These are phyloP conservation scores for Fusarium concolor DNA, from an alignment of 2,329 filamentous ascomycete genomes.

Conservation along the genomic window DNA sequence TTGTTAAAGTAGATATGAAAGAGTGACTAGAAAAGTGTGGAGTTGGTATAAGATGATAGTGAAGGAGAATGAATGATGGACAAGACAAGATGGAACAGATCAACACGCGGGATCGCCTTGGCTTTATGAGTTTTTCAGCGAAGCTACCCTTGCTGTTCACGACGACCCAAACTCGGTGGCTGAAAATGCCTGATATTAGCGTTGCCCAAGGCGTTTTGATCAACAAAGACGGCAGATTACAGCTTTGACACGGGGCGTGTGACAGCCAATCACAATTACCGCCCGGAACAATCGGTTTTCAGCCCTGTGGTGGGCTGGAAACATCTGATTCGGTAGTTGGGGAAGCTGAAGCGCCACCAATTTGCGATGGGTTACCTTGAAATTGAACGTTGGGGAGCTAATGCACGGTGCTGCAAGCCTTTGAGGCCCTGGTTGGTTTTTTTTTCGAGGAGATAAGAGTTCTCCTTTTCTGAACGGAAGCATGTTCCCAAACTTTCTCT, in stretches of 20 bases:
- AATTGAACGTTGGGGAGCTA: conserved; percentile 17
- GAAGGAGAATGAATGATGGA: conserved; percentile 12
- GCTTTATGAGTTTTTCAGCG: conserved; percentile 11
- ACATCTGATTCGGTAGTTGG: conserved; percentile 38
- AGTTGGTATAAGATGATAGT: conserved; percentile 1
- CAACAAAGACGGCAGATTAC: conserved; percentile 9
- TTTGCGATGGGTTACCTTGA: conserved; percentile 26
- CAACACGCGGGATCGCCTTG: background rate
- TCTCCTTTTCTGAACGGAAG: conserved; percentile 7
- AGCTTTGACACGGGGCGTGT: conserved; percentile 3
- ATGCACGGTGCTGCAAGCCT: conserved; percentile 9
- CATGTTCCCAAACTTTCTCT: too few species aligned
- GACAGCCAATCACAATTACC: background rate
- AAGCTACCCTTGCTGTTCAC: background rate
- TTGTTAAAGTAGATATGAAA: background rate
- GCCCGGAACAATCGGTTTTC: conserved; percentile 10
- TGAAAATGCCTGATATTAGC: conserved; percentile 19
- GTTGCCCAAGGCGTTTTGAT: conserved; percentile 15
- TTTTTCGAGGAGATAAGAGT: background rate
- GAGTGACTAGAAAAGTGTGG: conserved; percentile 5
- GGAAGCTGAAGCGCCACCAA: conserved; percentile 42
- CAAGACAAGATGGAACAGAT: background rate
- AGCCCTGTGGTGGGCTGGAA: conserved; percentile 38
- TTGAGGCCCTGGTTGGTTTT: background rate
- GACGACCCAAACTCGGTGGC: background rate